Evolutionary conservation across 108 stramenopile species (phyloP), one percentile per base, ranked within the genome.

Genomic region (Fragilaria radians): DNA sequence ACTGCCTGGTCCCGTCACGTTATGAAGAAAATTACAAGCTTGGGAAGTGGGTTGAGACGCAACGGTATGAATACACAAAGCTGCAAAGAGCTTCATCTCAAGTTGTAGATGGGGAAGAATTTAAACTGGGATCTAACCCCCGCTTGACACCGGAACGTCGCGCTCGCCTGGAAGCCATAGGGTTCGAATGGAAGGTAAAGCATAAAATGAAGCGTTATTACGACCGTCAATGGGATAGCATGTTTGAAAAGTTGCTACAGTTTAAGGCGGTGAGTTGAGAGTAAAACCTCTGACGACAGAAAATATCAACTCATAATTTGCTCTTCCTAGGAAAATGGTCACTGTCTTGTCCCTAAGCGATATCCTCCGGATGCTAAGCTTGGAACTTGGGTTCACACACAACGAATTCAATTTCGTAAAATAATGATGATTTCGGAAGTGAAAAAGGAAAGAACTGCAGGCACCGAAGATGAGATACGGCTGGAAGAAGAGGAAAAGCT

Each of bases 161-260:
- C 22, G 52, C 60, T 0, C 75, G 73, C 5, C 65, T 89, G 9
- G 82, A 89, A 47, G 52, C 63, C 11, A 78, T 89, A 29, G 84
- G 82, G 1, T 89, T 89, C 60, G 66, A 79, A 53, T 89, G 88
- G 88, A 74, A 69, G 55, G 74, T 80, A 17, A 67, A 65, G 58
- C 48, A 80, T 52, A 80, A 80, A 53, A 79, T 74, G 78, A 74
- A 74, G 33, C 54, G 66, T 32, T 73, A 63, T 54, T 73, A 73
- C 32, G 72, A 73, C 51, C 69, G 67, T 17, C 72, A 71, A 58
- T 83, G 82, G 82, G 66, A 73, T 70, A 60, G 30, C 28, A 80
- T 80, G 79, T 85, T 70, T 61, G 46, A 73, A 34, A 48, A 72
- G 28, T 46, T 88, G 29, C 26, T 65, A 0, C 28, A 77, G 27